Conservation (phyloP, 495 filamentous ascomycete species). For the Thozetella sp. region DNA sequence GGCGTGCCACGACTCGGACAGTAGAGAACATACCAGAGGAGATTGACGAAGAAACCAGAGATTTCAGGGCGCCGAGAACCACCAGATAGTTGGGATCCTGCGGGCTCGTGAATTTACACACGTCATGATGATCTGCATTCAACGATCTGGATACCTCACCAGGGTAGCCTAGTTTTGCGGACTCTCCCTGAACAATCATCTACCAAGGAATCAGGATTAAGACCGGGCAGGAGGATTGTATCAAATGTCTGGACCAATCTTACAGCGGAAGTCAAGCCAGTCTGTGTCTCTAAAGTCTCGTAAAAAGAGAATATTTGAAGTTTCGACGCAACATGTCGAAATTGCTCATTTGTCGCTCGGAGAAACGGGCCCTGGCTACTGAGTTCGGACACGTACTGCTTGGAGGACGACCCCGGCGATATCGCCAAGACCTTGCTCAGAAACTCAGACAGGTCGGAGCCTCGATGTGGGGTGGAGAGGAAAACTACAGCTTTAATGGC, state of each 20-base stretch:
- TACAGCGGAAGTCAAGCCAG: slow-evolving; percentile 12
- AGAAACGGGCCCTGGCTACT: slow-evolving; percentile 23
- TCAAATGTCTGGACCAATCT: too few relatives aligned
- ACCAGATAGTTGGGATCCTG: slow-evolving; percentile 39
- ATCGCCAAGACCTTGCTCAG: slow-evolving; percentile 10
- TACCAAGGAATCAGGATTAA: too few relatives aligned
- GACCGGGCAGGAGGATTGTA: too few relatives aligned
- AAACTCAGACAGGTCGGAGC: slow-evolving; percentile 14
- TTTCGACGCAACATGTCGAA: slow-evolving; percentile 31
- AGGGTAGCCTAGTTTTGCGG: slow-evolving; percentile 39
- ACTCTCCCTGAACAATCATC: slow-evolving; percentile 39
- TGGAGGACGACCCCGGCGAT: slow-evolving; percentile 17
- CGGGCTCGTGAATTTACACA: slow-evolving; percentile 42
- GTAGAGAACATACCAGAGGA: background rate
- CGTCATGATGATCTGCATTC: slow-evolving; percentile 41
- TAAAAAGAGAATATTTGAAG: slow-evolving; percentile 40
- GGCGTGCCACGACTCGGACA: background rate
- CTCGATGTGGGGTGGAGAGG: slow-evolving; percentile 18
- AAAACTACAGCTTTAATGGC: slow-evolving; percentile 17
- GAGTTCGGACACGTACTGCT: slow-evolving; percentile 41
- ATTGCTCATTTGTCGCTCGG: slow-evolving; percentile 45
- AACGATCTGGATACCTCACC: slow-evolving; percentile 32
- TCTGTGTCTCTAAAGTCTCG: slow-evolving; percentile 28
- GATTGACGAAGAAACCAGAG: background rate
- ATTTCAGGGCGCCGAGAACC: slow-evolving; percentile 20